A percentile compares a stretch with the other conserved stretches of the same genome.
phyloP scores from a whole-genome alignment of 768 basidiomycete species.

The Suillus spraguei region DNA sequence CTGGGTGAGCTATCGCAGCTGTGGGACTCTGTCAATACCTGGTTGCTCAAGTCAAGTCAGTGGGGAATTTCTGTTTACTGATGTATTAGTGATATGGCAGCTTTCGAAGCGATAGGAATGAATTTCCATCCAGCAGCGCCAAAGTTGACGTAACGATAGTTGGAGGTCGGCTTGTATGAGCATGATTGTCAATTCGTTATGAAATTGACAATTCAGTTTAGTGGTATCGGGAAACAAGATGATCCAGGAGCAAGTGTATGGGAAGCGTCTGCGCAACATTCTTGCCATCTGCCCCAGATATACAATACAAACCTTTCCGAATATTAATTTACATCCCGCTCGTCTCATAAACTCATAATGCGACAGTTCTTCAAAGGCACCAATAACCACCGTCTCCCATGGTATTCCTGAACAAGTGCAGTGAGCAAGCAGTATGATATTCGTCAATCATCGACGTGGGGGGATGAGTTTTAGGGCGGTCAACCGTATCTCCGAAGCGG shows the following conservation, averaged over 20 bases:
- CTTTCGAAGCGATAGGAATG: too few relatives aligned
- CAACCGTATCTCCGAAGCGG: not conserved
- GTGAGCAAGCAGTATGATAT: not conserved
- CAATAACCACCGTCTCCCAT: not conserved
- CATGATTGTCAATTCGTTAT: too few relatives aligned
- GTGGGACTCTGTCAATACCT: too few relatives aligned
- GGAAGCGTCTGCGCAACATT: not conserved
- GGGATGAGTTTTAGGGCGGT: not conserved
- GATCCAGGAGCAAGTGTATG: not conserved
- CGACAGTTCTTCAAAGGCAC: not conserved
- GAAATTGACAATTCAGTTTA: not conserved
- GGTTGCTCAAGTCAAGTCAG: too few relatives aligned
- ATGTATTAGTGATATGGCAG: too few relatives aligned
- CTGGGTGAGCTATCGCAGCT: too few relatives aligned
- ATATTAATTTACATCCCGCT: not conserved
- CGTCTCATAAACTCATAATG: not conserved
- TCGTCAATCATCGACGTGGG: not conserved
- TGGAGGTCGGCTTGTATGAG: too few relatives aligned
- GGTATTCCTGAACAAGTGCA: not conserved
- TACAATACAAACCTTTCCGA: not conserved
- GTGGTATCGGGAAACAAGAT: not conserved
- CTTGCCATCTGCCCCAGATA: not conserved
- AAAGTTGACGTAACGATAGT: too few relatives aligned
- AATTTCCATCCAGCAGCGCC: too few relatives aligned
- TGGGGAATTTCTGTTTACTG: too few relatives aligned